These are phyloP conservation scores for Mortierella sp. DNA, from an alignment of 371 early-diverging fungal species.

Conservation along the genomic window DNA sequence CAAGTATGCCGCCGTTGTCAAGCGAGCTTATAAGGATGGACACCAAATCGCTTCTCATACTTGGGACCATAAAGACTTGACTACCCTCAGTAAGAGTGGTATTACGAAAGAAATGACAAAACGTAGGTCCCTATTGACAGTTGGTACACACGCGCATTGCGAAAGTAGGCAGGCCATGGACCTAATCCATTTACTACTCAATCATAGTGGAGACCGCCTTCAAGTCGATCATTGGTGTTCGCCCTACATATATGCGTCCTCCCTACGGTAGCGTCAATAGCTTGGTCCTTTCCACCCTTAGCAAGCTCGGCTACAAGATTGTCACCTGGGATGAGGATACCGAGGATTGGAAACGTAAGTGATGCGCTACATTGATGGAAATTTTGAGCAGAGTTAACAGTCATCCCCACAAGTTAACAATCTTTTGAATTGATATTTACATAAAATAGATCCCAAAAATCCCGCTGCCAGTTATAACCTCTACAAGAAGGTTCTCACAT, in stretches of 20 bases:
- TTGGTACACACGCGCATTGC: too few species aligned
- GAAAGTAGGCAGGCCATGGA: not conserved
- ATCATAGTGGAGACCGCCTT: constrained; percentile 38
- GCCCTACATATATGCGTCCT: constrained; percentile 59
- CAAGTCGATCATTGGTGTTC: constrained; percentile 22
- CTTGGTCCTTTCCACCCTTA: constrained; percentile 42
- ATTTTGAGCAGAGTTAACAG: constrained; percentile 53
- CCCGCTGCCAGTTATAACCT: not conserved
- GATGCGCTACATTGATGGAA: constrained; percentile 9
- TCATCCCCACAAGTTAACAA: constrained; percentile 30
- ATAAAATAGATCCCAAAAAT: constrained; percentile 15
- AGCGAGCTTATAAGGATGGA: constrained; percentile 55
- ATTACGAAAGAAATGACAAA: constrained; percentile 23
- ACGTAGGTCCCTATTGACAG: constrained; percentile 22
- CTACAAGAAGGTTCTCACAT: constrained; percentile 11
- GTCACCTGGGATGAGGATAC: constrained; percentile 68
- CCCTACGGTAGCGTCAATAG: constrained; percentile 61
- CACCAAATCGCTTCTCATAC: constrained; percentile 74
- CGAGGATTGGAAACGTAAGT: constrained; percentile 60
- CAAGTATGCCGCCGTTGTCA: constrained; percentile 44
- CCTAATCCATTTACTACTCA: not conserved
- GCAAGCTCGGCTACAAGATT: constrained; percentile 60
- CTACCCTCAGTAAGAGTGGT: not conserved
- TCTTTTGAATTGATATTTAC: constrained; percentile 34
- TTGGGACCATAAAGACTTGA: constrained; percentile 62